A percentile compares a stretch with the other conserved stretches of the same genome.
Conservation (phyloP, 2,329 filamentous ascomycete species). For the Epicoccum nigrum region DNA sequence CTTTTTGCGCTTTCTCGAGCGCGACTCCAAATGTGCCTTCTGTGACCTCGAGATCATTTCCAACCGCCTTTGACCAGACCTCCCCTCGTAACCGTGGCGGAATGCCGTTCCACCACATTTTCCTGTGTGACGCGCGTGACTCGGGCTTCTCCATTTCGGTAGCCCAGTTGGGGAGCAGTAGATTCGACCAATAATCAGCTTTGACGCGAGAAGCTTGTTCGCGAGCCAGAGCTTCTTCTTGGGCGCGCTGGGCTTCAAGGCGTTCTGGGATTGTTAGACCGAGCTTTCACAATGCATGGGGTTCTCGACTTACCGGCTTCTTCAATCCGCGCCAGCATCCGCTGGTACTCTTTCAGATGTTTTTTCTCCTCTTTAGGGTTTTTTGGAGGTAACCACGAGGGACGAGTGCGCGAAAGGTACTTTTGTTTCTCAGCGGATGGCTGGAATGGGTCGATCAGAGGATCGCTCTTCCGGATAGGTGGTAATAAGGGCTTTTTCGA, state of each 20-base stretch:
- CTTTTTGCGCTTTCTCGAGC: slow-evolving; percentile 67
- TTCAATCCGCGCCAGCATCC: slow-evolving; percentile 73
- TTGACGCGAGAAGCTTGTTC: slow-evolving; percentile 58
- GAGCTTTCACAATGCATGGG: background rate
- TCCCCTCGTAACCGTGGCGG: slow-evolving; percentile 71
- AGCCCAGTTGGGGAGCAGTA: slow-evolving; percentile 78
- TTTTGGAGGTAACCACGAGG: slow-evolving; percentile 85
- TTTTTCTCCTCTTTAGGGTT: slow-evolving; percentile 88
- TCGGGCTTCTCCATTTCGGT: slow-evolving; percentile 61
- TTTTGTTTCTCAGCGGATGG: slow-evolving; percentile 88
- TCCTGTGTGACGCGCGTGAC: slow-evolving; percentile 53
- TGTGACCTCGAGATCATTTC: slow-evolving; percentile 73
- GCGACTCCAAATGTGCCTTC: slow-evolving; percentile 73
- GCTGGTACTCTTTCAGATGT: slow-evolving; percentile 84
- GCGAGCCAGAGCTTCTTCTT: slow-evolving; percentile 57
- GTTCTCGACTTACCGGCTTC: slow-evolving; percentile 57
- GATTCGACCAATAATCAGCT: slow-evolving; percentile 73
- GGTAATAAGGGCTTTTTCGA: slow-evolving; percentile 62
- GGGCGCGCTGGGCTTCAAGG: slow-evolving; percentile 46
- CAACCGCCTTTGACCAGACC: slow-evolving; percentile 74
- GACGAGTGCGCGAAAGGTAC: slow-evolving; percentile 75
- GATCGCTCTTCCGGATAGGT: slow-evolving; percentile 73
- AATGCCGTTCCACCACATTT: slow-evolving; percentile 83
- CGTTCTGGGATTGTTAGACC: slow-evolving; percentile 36
- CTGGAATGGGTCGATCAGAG: slow-evolving; percentile 83